Evolutionary conservation across 108 stramenopile species (phyloP).

Genomic region (Nitzschia palea): DNA sequence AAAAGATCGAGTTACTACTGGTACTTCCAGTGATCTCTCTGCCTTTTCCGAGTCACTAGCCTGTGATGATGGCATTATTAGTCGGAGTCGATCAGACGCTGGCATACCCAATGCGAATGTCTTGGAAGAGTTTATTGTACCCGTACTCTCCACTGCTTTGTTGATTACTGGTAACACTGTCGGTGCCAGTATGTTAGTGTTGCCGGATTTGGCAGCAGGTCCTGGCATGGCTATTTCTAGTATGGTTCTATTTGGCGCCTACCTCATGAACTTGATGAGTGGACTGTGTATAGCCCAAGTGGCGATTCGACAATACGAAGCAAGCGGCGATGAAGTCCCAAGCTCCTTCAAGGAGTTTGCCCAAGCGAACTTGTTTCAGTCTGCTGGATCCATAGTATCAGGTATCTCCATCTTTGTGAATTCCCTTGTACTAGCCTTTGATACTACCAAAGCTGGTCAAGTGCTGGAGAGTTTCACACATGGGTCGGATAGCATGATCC

Average conservation of each 20-base stretch:
- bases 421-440: conserved; percentile 54
- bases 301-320: conserved; percentile 69
- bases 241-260: conserved; percentile 53
- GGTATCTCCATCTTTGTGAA: conserved; percentile 56
- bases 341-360: conserved; percentile 78
- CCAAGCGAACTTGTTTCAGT: conserved; percentile 41
- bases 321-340: conserved; percentile 41
- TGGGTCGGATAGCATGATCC: conserved; percentile 3
- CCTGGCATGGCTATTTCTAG: conserved; percentile 56
- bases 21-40: too few species aligned
- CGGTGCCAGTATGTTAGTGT: conserved; percentile 66
- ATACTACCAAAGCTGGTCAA: conserved; percentile 46
- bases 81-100: too few species aligned
- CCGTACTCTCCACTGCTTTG: conserved; percentile 48
- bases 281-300: conserved; percentile 74
- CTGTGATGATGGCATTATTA: too few species aligned
- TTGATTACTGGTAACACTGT: conserved; percentile 79
- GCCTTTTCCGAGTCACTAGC: too few species aligned
- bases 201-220: conserved; percentile 58
- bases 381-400: conserved; percentile 23
- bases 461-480: conserved; percentile 1
- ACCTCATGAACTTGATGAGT: conserved; percentile 63
- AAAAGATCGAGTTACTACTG: too few species aligned
- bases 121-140: too few species aligned
- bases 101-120: too few species aligned